Base-by-base conservation (phyloP, 1,284 basidiomycete genomes). In the Coriolopsis trogii region DNA sequence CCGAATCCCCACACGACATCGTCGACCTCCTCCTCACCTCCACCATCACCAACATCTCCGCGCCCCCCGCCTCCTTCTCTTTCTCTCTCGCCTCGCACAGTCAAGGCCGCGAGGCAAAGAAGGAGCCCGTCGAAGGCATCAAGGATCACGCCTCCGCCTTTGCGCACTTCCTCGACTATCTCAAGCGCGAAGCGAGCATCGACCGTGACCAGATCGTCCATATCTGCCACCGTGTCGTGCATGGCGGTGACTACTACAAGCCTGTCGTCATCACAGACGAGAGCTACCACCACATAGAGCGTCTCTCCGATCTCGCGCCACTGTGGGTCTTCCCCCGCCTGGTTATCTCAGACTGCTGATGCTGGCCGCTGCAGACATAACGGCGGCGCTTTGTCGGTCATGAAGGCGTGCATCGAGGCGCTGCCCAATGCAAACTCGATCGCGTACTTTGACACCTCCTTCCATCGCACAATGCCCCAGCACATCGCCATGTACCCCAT, bases 381-480 rank as follows among this genome's bases (percentile, higher is more conserved):
- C 61, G 80, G 79, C 26, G 73, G 80, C 4, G 81, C 84, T 0
- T 72, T 87, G 4, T 78, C 79, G 1, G 80, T 87, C 33, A 83
- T 87, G 61, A 69, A 78, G 59, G 74, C 81, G 1, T 88, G 84
- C 62, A 75, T 90, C 13, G 69, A 80, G 6, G 73, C 74, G 1
- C 74, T 95, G 5, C 88, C 89, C 0, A 66, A 81, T 15, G 75
- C 85, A 4, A 74, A 72, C 31, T 85, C 84, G 1, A 79, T 89
- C 49, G 85, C 85, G 0, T 89, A 82, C 63, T 95, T 95, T 66
- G 93, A 95, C 68, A 92, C 91, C 0, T 78, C 89, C 5, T 95
- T 95, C 72, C 93, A 95, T 66, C 78, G 78, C 39, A 81, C 87
- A 7, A 80, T 95, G 13, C 89, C 90, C 0, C 63, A 72, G 5